Conservation (phyloP, 306 rosid species). For the Carpinus fangiana region DNA sequence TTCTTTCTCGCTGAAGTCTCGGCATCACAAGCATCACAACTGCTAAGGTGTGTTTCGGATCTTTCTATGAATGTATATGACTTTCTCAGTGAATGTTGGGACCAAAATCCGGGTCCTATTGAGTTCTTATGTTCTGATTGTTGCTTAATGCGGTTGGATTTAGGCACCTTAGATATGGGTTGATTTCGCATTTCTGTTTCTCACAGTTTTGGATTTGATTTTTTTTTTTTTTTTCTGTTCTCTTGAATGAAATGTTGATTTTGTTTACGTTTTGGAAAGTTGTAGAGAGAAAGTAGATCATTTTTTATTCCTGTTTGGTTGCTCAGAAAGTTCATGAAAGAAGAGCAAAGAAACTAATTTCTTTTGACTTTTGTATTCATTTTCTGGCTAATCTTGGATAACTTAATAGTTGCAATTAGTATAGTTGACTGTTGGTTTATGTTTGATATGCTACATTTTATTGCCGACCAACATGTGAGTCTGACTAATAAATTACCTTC, state of each 20-base stretch:
- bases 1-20: neutral
- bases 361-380: too few relatives aligned
- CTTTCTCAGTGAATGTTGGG: neutral
- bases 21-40: neutral
- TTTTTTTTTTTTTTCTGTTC: neutral
- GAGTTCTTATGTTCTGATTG: neutral
- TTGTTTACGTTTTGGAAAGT: neutral
- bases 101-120: neutral
- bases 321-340: neutral
- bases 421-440: too few relatives aligned
- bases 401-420: too few relatives aligned
- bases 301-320: neutral
- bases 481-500: too few relatives aligned
- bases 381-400: too few relatives aligned
- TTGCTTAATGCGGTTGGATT: neutral
- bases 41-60: conserved; percentile 17
- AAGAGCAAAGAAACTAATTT: too few relatives aligned
- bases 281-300: neutral
- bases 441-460: too few relatives aligned
- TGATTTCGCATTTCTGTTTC: neutral
- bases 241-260: neutral
- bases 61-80: conserved; percentile 5
- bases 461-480: too few relatives aligned
- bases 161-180: conserved; percentile 10
- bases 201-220: neutral